Base-by-base conservation (phyloP, 2,329 filamentous ascomycete species). In the Aspergillus novoparasiticus region DNA sequence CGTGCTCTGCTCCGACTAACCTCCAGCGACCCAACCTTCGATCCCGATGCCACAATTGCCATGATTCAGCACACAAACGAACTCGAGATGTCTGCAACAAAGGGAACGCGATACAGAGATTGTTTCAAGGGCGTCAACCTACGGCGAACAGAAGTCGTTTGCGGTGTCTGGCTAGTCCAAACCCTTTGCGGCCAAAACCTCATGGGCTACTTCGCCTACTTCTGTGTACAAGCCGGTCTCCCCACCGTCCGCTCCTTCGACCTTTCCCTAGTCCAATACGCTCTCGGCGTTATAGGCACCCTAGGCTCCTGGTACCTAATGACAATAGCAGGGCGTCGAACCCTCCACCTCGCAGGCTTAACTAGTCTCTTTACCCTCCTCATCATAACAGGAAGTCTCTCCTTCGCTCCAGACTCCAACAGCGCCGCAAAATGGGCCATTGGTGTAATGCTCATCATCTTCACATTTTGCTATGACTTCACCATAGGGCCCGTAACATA, bases 1-100 rank as follows among this genome's bases (percentile, higher is more conserved):
- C 74, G 74, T 50, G 64, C 76, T 5, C 66, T 78, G 14, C 68
- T 71, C 54, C 70, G 80, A 61, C 65, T 88, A 51, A 82, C 84
- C 1, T 58, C 71, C 11, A 64, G 69, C 8, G 88, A 91, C 67
- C 89, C 87, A 1, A 84, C 88, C 66, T 93, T 94, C 71, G 86
- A 95, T 70, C 86, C 89, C 14, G 90, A 95, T 65, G 91, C 94
- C 78, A 94, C 91, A 0, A 83, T 96, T 53, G 89, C 90, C 71
- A 94, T 95, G 91, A 96, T 96, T 89, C 86, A 92, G 1, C 91
- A 94, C 74, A 96, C 92, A 0, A 93, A 90, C 2, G 89, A 90
- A 0, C 81, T 95, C 6, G 92, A 96, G 75, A 85, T 91, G 74
- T 80, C 86, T 75, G 89, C 92, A 54, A 91, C 90, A 4, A 80